phyloP scores from a whole-genome alignment of 768 basidiomycete species.

The Mycena venus region DNA sequence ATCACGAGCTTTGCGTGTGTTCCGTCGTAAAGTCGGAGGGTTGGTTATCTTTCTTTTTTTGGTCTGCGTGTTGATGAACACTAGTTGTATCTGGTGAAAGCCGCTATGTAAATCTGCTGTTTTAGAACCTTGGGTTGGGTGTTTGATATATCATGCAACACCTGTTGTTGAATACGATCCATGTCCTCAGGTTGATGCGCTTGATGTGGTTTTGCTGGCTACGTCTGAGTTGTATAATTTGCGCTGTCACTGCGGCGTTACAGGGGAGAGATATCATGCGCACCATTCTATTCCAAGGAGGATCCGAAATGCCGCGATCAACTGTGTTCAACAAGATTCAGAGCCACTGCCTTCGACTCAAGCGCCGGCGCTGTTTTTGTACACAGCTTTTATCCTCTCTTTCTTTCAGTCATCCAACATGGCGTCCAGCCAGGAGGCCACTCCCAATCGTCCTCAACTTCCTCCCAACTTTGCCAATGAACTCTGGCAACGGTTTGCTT shows the following conservation, averaged over 20 bases:
- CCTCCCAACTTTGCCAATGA: slow-evolving; percentile 14
- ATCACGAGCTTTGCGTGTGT: slow-evolving; percentile 33
- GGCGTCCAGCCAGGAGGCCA: neutral
- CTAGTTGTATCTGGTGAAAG: neutral
- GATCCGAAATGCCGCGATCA: no score
- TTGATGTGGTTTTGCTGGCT: no score
- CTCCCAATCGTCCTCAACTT: slow-evolving; percentile 3
- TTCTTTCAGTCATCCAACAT: neutral
- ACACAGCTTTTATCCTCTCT: neutral
- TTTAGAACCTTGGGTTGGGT: neutral
- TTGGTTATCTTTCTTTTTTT: neutral
- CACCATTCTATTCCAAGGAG: no score
- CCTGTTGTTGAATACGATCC: no score
- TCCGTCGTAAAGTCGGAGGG: neutral
- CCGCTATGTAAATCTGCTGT: no score
- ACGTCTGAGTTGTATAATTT: no score
- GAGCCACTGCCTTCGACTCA: no score
- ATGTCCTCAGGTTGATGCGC: no score
- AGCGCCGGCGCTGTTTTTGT: no score
- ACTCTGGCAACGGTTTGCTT: slow-evolving; percentile 12
- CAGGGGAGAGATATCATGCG: no score
- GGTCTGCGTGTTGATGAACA: neutral
- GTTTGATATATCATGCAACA: neutral
- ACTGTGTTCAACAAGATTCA: no score
- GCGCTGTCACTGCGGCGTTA: no score